Percentiles rank a stretch among this genome's conserved stretches.
Conservation (phyloP, 352 stramenopile genomes). For the Pythium rishiriense region DNA sequence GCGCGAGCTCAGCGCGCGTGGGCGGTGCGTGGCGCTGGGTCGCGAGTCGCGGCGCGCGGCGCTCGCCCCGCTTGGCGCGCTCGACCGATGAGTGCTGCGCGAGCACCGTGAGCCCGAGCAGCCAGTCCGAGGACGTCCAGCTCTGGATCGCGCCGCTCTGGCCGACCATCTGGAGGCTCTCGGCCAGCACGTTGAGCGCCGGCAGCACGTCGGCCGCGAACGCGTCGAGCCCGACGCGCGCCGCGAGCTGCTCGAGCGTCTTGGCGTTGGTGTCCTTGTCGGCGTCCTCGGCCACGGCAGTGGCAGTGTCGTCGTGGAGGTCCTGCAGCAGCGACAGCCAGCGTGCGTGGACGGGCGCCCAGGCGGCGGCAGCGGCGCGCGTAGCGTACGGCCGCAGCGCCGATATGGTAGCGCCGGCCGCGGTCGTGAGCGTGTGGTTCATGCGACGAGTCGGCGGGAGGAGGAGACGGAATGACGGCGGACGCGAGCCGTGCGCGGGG, state of each 20-base stretch:
- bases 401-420: neutral
- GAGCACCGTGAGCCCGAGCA: slow-evolving; percentile 77
- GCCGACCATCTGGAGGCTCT: slow-evolving; percentile 64
- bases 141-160: slow-evolving; percentile 60
- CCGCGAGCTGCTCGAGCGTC: slow-evolving; percentile 16
- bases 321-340: slow-evolving; percentile 20
- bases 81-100: slow-evolving; percentile 66
- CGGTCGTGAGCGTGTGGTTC: slow-evolving; percentile 4
- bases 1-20: slow-evolving; percentile 10
- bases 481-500: neutral
- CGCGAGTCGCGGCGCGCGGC: slow-evolving; percentile 16
- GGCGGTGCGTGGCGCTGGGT: neutral
- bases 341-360: slow-evolving; percentile 1
- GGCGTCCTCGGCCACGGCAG: neutral
- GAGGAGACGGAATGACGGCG: neutral
- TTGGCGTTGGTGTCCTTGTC: neutral
- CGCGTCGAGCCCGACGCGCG: slow-evolving; percentile 28
- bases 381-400: slow-evolving; percentile 5
- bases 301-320: neutral
- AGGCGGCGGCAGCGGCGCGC: slow-evolving; percentile 5
- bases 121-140: slow-evolving; percentile 79
- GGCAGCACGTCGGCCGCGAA: slow-evolving; percentile 65
- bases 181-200: slow-evolving; percentile 72
- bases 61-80: slow-evolving; percentile 18
- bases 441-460: neutral